Conservation (phyloP, 2,329 filamentous ascomycete species). For the Cladosporium sp. region DNA sequence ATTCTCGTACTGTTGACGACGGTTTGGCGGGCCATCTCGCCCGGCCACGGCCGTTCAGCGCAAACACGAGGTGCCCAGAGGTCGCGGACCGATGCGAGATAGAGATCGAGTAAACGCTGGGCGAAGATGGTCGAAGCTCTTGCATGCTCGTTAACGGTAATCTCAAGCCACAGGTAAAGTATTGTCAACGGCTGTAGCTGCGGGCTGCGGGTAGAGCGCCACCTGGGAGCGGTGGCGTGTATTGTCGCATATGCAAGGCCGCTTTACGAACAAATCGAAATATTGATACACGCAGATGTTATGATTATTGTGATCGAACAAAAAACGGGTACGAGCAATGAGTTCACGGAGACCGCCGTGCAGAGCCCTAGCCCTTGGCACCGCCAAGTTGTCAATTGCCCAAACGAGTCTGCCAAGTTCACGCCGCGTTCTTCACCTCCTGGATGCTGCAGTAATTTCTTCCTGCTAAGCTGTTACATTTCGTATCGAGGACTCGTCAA, state of each 20-base stretch:
- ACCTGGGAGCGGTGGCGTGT: neutral
- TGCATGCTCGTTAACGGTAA: neutral
- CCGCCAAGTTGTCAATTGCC: neutral
- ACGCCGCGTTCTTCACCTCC: neutral
- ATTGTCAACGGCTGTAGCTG: neutral
- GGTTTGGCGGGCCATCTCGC: conserved; percentile 1
- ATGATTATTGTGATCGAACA: neutral
- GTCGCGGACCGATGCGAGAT: conserved; percentile 6
- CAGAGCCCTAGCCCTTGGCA: conserved; percentile 6
- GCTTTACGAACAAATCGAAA: neutral
- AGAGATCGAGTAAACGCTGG: neutral
- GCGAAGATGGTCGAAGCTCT: conserved; percentile 4
- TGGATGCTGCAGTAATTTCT: neutral
- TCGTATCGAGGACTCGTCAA: neutral
- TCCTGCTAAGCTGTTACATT: conserved; percentile 36
- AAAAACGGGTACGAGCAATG: neutral
- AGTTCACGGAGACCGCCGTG: neutral
- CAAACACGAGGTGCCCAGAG: conserved; percentile 8
- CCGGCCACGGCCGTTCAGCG: neutral
- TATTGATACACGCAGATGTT: neutral
- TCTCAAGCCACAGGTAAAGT: neutral
- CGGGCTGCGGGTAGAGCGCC: neutral
- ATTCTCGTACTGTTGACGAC: neutral
- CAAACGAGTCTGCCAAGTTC: conserved; percentile 1
- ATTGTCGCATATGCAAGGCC: neutral